Base-by-base conservation (phyloP, 2,329 filamentous ascomycete genomes). In the Apiospora phragmitis region DNA sequence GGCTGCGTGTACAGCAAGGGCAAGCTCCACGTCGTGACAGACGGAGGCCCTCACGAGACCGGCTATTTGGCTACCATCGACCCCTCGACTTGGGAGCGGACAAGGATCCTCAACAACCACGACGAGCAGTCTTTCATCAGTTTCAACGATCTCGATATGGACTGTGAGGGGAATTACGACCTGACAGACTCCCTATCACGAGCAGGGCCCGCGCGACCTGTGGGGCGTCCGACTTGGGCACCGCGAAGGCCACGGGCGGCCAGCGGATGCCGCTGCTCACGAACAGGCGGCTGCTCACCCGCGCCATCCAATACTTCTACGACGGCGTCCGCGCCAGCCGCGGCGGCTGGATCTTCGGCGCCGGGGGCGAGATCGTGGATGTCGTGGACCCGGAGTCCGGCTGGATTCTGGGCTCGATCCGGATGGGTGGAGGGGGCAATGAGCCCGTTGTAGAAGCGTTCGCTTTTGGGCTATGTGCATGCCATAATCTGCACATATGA, bases 141-240 rank as follows among this genome's bases (percentile, higher is more conserved):
- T 7, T 45, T 67, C 24, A 67, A 67, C 6, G 65, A 67, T 14
- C 38, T 67, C 7, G 65, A 67, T 21, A 14, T 67, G 18, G 65
- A 67, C 41, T 41, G n/a, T 7, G 65, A 67, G 24, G 65, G 65
- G 6, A 67, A 67, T n/a, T 67, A 67, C 11, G 45, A 67, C 24
- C 24, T 67, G 21, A 67, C 41, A 14, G 41, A 67, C 24, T 67
- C 65, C 0, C 32, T 67, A 5, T 67, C 65, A 21, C 41, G 65
- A 67, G n/a, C 65, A 67, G 41, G 65, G 65, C n/a, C 65, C 16
- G 41, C 65, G 65, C 35, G 65, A 67, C 65, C 35, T 67, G n/a
- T 67, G 65, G 65, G 65, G 65, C 65, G 16, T 67, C 45, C 14
- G 65, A 67, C 41, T 67, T 67, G 8, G 65, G 41, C 14, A 67